Percentiles rank a stretch among this genome's conserved stretches.
Conservation (phyloP, 2,329 filamentous ascomycete genomes). For the Chaetomiaceae sp. region DNA sequence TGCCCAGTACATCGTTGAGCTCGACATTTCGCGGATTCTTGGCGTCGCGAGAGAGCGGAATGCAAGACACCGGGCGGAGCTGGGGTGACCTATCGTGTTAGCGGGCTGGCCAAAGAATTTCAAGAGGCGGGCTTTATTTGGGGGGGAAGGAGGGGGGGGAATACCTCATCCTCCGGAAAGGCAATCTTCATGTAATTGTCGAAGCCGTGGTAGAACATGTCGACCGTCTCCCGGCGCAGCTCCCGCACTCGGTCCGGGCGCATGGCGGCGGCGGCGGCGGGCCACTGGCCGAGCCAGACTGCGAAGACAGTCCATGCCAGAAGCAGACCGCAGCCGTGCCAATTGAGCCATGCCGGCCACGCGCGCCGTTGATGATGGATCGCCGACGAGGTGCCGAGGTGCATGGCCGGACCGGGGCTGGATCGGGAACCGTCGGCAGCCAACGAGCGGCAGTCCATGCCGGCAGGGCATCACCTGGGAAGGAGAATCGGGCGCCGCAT, state of each 20-base stretch:
- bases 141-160: background rate
- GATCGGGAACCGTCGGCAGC: constrained; percentile 20
- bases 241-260: constrained; percentile 50
- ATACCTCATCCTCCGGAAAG: constrained; percentile 88
- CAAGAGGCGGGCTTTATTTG: too few species aligned
- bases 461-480: constrained; percentile 26
- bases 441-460: constrained; percentile 26
- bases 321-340: background rate
- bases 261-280: constrained; percentile 45
- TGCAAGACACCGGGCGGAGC: constrained; percentile 81
- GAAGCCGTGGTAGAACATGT: constrained; percentile 96
- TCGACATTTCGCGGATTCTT: constrained; percentile 75
- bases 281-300: constrained; percentile 40
- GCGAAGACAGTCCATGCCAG: constrained; percentile 28
- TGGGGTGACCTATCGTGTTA: constrained; percentile 37
- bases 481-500: constrained; percentile 14
- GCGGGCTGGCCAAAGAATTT: background rate
- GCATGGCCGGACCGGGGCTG: background rate
- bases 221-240: constrained; percentile 57
- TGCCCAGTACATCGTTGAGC: constrained; percentile 91
- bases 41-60: constrained; percentile 77
- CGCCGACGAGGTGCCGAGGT: background rate
- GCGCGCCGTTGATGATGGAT: background rate
- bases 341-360: background rate
- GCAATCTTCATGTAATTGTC: constrained; percentile 91